Conservation (phyloP, 1,139 yeast species). For the Ogataea hybrid region DNA sequence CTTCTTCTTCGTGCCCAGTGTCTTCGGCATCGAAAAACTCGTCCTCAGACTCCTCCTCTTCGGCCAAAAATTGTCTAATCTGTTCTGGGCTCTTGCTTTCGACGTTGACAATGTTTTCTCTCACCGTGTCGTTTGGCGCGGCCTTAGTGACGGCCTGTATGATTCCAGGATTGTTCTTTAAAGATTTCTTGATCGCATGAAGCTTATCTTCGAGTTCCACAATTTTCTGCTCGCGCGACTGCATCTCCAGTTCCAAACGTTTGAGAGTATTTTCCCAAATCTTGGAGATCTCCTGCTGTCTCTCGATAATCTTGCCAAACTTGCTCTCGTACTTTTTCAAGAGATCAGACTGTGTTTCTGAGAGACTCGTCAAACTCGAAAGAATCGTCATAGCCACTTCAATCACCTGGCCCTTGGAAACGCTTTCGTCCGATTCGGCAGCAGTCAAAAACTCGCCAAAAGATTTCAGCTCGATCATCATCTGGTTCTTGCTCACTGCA, state of each 20-base stretch:
- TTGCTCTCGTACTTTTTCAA: conserved; percentile 41
- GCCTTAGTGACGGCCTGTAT: conserved; percentile 29
- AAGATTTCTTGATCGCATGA: conserved; percentile 60
- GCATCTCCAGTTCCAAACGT: conserved; percentile 78
- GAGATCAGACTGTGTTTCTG: conserved; percentile 37
- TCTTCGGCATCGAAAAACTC: conserved; percentile 92
- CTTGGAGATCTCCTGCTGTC: conserved; percentile 77
- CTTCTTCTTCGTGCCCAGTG: conserved; percentile 17
- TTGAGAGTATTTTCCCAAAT: conserved; percentile 91
- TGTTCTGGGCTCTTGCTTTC: conserved; percentile 1
- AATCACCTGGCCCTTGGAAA: conserved; percentile 23
- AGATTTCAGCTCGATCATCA: conserved; percentile 58
- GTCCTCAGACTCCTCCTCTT: conserved; percentile 71
- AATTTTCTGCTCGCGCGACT: conserved; percentile 70
- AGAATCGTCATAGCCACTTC: conserved; percentile 45
- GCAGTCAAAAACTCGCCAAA: conserved; percentile 51
- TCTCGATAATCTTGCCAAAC: conserved; percentile 53
- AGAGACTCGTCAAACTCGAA: conserved; percentile 42
- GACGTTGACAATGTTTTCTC: neutral
- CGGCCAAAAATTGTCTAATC: conserved; percentile 33
- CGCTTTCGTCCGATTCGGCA: conserved; percentile 20
- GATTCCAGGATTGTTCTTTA: conserved; percentile 29
- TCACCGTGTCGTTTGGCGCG: conserved; percentile 35
- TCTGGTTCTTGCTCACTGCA: conserved; percentile 52
- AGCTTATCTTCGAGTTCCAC: conserved; percentile 70